These are phyloP conservation scores for Talaromyces sp. DNA, from an alignment of 2,329 filamentous ascomycete species.

Conservation along the genomic window DNA sequence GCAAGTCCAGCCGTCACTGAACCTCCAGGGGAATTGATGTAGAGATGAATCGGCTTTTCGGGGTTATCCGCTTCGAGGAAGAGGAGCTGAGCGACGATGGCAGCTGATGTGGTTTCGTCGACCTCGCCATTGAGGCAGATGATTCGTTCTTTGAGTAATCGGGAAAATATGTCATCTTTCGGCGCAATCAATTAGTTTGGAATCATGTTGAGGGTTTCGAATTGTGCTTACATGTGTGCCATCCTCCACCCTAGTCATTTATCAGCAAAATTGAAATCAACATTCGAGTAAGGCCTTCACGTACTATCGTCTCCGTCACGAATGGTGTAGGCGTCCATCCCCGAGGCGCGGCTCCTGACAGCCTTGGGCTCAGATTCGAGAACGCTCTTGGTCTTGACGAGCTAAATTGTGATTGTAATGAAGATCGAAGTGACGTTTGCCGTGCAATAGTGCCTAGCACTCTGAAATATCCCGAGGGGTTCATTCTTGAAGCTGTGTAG, in stretches of 20 bases:
- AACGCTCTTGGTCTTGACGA: constrained; percentile 9
- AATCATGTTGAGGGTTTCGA: constrained; percentile 19
- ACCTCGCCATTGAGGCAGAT: constrained; percentile 90
- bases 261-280: background rate
- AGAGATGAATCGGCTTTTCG: constrained; percentile 91
- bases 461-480: background rate
- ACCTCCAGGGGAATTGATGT: constrained; percentile 95
- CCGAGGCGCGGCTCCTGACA: constrained; percentile 29
- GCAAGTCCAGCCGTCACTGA: constrained; percentile 81
- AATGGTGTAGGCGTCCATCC: constrained; percentile 54
- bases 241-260: constrained; percentile 63
- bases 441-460: background rate
- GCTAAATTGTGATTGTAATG: background rate
- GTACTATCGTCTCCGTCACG: constrained; percentile 56
- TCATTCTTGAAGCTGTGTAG: constrained; percentile 2
- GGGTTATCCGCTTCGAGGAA: constrained; percentile 97
- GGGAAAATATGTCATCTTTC: constrained; percentile 77
- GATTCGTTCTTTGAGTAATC: constrained; percentile 84
- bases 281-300: constrained; percentile 25
- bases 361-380: constrained; percentile 1
- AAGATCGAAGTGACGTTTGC: background rate
- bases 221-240: constrained; percentile 67
- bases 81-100: constrained; percentile 90
- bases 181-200: background rate
- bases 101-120: constrained; percentile 86